phyloP scores from a whole-genome alignment of 164 flowering plant species.

The Macadamia integrifolia region DNA sequence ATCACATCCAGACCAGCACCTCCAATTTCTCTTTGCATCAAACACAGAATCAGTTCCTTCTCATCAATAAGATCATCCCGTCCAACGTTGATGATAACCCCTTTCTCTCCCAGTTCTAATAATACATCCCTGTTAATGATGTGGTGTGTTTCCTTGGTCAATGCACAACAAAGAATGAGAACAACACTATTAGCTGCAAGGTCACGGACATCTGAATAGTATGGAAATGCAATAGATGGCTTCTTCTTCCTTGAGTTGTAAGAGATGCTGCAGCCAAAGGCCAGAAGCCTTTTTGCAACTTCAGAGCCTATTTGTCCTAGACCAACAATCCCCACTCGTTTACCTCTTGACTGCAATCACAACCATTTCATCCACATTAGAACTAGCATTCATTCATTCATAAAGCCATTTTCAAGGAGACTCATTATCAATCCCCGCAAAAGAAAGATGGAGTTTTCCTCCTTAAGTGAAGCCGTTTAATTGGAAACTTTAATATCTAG shows the following conservation, averaged over 20 bases:
- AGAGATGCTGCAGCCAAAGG: slow-evolving; percentile 39
- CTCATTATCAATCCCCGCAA: no score
- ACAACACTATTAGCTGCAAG: slow-evolving; percentile 37
- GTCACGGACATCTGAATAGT: slow-evolving; percentile 22
- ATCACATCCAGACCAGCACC: slow-evolving; percentile 59
- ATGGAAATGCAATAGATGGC: slow-evolving; percentile 24
- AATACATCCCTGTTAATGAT: slow-evolving; percentile 41
- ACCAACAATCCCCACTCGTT: slow-evolving; percentile 45
- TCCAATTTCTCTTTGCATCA: slow-evolving; percentile 33
- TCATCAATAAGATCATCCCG: slow-evolving; percentile 44
- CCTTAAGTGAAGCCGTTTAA: no score
- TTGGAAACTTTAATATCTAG: no score
- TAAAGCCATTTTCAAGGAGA: no score
- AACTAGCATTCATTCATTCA: no score
- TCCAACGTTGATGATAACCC: slow-evolving; percentile 45
- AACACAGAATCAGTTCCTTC: slow-evolving; percentile 31
- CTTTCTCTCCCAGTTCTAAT: slow-evolving; percentile 32
- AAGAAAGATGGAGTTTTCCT: no score
- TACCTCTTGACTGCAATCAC: slow-evolving; percentile 32
- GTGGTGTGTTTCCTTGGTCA: no score
- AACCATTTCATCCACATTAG: background rate
- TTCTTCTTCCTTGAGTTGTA: slow-evolving; percentile 38
- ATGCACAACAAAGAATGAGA: slow-evolving; percentile 36
- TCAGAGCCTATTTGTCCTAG: slow-evolving; percentile 40
- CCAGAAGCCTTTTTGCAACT: slow-evolving; percentile 35